Percentiles rank a stretch among this genome's conserved stretches.
These are phyloP conservation scores for Penicillium atrosanguineum DNA, from an alignment of 495 filamentous ascomycete genomes.

Conservation along the genomic window DNA sequence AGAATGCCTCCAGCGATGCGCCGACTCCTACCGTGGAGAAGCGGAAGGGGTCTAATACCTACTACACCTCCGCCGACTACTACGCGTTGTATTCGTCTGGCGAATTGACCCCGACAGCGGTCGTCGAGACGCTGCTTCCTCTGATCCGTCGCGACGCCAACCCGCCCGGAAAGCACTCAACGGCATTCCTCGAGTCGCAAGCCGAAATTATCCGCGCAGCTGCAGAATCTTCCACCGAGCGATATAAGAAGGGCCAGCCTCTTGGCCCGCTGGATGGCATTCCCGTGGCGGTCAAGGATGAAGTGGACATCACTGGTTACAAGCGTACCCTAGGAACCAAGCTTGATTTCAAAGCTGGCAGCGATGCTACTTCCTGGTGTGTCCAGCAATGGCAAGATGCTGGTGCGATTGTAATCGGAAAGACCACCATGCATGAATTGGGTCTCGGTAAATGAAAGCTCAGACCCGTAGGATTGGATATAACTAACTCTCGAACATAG, in stretches of 20 bases:
- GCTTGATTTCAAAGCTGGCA: slow-evolving; percentile 53
- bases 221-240: slow-evolving; percentile 65
- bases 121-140: slow-evolving; percentile 67
- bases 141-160: slow-evolving; percentile 59
- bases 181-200: slow-evolving; percentile 64
- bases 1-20: slow-evolving; percentile 29
- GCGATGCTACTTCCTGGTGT: slow-evolving; percentile 64
- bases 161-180: slow-evolving; percentile 56
- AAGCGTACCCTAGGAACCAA: slow-evolving; percentile 60
- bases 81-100: slow-evolving; percentile 68
- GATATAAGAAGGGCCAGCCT: slow-evolving; percentile 63
- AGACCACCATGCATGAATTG: slow-evolving; percentile 89
- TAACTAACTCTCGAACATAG: slow-evolving; percentile 31
- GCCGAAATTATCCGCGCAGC: slow-evolving; percentile 60
- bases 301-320: slow-evolving; percentile 74
- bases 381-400: slow-evolving; percentile 71
- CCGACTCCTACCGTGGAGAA: slow-evolving; percentile 20
- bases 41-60: slow-evolving; percentile 43
- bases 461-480: not conserved
- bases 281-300: slow-evolving; percentile 83
- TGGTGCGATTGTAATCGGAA: slow-evolving; percentile 80
- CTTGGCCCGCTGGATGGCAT: slow-evolving; percentile 76
- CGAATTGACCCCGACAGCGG: slow-evolving; percentile 64
- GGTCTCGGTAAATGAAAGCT: slow-evolving; percentile 56
- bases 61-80: slow-evolving; percentile 75